Evolutionary conservation across 441 rosid species (phyloP).

Genomic region (Rhodomyrtus psidioides): DNA sequence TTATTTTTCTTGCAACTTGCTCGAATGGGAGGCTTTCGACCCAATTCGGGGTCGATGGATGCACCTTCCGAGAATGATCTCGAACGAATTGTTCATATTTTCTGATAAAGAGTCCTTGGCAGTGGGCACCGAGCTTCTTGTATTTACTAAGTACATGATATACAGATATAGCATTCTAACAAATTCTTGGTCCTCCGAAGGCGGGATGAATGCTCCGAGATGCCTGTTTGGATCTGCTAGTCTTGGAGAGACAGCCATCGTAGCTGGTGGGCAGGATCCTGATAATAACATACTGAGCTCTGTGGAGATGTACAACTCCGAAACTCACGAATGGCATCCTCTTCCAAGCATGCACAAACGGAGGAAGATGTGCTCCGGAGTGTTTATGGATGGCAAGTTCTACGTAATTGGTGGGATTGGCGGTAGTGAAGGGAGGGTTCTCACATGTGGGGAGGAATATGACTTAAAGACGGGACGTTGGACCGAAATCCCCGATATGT

Average conservation of each 20-base stretch:
- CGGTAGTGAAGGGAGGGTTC: slow-evolving; percentile 7
- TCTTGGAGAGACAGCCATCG: slow-evolving; percentile 34
- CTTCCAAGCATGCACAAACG: slow-evolving; percentile 39
- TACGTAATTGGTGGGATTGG: slow-evolving; percentile 45
- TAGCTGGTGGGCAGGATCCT: slow-evolving; percentile 45
- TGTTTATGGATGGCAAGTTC: slow-evolving; percentile 55
- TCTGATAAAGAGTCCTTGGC: slow-evolving; percentile 60
- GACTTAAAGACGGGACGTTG: slow-evolving; percentile 35
- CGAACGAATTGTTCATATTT: slow-evolving; percentile 36
- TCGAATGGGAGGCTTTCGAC: slow-evolving; percentile 52
- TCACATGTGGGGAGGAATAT: slow-evolving; percentile 45
- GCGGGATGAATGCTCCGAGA: slow-evolving; percentile 29
- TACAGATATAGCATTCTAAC: slow-evolving; percentile 26
- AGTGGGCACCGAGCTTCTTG: slow-evolving; percentile 46
- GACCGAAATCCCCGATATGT: slow-evolving; percentile 42
- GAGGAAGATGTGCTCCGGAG: slow-evolving; percentile 42
- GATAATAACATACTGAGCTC: slow-evolving; percentile 27
- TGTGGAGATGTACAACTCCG: slow-evolving; percentile 42
- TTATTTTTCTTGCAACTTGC: slow-evolving; percentile 31
- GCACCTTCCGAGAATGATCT: slow-evolving; percentile 37
- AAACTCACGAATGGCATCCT: slow-evolving; percentile 23
- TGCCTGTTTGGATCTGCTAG: slow-evolving; percentile 51
- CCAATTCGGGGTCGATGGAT: slow-evolving; percentile 37
- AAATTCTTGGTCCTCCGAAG: slow-evolving; percentile 27
- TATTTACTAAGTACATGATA: slow-evolving; percentile 43